These are phyloP conservation scores for Ceratocystis destructans DNA, from an alignment of 2,329 filamentous ascomycete species.

Conservation along the genomic window DNA sequence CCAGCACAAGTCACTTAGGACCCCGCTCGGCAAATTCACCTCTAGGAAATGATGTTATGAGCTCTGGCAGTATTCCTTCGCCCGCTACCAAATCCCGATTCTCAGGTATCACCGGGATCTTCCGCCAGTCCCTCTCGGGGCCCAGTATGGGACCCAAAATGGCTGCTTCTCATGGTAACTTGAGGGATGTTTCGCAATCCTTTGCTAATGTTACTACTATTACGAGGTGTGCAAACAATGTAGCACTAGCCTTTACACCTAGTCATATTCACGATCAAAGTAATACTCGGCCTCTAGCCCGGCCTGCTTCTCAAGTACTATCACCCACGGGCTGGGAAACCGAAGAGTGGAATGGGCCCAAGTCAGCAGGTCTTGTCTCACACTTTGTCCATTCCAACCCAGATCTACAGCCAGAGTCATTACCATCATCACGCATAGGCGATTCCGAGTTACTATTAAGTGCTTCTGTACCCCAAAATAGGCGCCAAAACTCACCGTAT, in stretches of 20 bases:
- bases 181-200: slow-evolving; percentile 1
- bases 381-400: background rate
- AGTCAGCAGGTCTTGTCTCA: background rate
- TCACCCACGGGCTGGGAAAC: slow-evolving; percentile 11
- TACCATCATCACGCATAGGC: background rate
- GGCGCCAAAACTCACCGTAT: slow-evolving; percentile 12
- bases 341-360: slow-evolving; percentile 4
- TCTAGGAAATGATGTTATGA: slow-evolving; percentile 13
- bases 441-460: background rate
- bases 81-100: slow-evolving; percentile 10
- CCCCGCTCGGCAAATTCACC: slow-evolving; percentile 14
- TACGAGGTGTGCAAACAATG: background rate
- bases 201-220: background rate
- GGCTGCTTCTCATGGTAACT: slow-evolving; percentile 4
- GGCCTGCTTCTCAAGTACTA: slow-evolving; percentile 7
- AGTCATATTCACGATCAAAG: background rate
- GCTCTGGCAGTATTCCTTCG: slow-evolving; percentile 10
- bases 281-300: slow-evolving; percentile 9
- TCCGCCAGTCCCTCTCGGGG: slow-evolving; percentile 10
- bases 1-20: background rate
- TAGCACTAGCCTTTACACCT: background rate
- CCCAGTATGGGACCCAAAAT: background rate
- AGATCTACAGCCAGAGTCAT: background rate
- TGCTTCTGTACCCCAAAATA: background rate
- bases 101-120: slow-evolving; percentile 9